Conservation (phyloP, 768 basidiomycete genomes). For the Mycena alexandri region DNA sequence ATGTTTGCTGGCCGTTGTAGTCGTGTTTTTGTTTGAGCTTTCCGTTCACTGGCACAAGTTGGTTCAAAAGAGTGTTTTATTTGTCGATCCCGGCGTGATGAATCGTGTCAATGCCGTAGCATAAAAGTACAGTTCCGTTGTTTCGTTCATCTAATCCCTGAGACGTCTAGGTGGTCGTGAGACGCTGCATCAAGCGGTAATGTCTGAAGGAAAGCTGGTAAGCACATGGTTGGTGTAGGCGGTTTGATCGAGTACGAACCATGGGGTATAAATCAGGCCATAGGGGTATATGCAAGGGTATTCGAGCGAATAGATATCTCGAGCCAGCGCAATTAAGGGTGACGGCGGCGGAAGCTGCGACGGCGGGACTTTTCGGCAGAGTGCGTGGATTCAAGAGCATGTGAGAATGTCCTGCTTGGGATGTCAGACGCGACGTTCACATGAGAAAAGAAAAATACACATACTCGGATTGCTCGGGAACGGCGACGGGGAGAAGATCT, state of each 20-base stretch:
- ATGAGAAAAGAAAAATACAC: not conserved
- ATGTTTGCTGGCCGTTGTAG: no score
- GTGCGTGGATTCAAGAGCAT: constrained; percentile 25
- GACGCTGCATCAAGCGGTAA: constrained; percentile 17
- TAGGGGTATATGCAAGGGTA: constrained; percentile 28
- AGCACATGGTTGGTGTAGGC: not conserved
- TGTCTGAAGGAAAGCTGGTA: constrained; percentile 16
- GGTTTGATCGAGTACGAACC: constrained; percentile 10
- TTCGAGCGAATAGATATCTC: constrained; percentile 18
- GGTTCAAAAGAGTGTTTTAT: constrained; percentile 8
- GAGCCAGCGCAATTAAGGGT: constrained; percentile 27
- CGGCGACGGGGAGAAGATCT: constrained; percentile 18
- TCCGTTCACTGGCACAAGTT: not conserved
- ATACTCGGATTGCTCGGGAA: constrained; percentile 29
- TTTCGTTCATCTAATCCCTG: constrained; percentile 13
- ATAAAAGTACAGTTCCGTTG: constrained; percentile 29
- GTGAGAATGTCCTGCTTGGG: constrained; percentile 15
- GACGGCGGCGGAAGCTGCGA: constrained; percentile 39
- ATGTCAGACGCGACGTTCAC: constrained; percentile 10
- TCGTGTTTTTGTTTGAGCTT: no score
- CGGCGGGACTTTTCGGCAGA: constrained; percentile 35
- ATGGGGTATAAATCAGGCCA: constrained; percentile 29
- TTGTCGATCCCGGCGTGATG: constrained; percentile 8
- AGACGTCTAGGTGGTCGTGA: constrained; percentile 18
- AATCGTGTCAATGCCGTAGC: constrained; percentile 13